Percentiles rank a stretch among this genome's conserved stretches.
These are phyloP conservation scores for Aspergillus neotritici DNA, from an alignment of 2,329 filamentous ascomycete species.

Conservation along the genomic window DNA sequence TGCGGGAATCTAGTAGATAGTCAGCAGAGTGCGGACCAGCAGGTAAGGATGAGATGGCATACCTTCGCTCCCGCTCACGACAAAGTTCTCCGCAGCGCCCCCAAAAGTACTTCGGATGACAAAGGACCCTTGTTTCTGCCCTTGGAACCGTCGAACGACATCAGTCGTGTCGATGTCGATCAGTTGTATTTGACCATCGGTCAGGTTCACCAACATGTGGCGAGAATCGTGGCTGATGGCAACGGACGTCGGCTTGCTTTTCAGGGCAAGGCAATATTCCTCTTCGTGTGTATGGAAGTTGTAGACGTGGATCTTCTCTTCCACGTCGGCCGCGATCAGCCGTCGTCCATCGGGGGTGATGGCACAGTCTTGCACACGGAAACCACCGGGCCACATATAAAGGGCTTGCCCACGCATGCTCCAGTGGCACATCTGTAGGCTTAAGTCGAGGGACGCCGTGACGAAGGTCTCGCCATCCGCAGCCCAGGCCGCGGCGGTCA, in stretches of 20 bases:
- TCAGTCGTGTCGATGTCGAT: constrained; percentile 70
- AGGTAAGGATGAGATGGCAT: constrained; percentile 18
- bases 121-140: constrained; percentile 67
- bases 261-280: constrained; percentile 66
- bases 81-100: constrained; percentile 85
- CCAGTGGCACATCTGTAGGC: constrained; percentile 65
- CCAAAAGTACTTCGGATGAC: constrained; percentile 81
- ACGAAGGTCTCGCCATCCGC: constrained; percentile 72
- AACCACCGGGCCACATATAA: constrained; percentile 62
- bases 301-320: constrained; percentile 70
- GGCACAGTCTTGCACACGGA: constrained; percentile 78
- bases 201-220: constrained; percentile 75
- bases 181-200: constrained; percentile 69
- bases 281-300: constrained; percentile 69
- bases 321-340: constrained; percentile 70
- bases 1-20: constrained; percentile 51
- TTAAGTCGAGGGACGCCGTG: constrained; percentile 67
- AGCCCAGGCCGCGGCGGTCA: constrained; percentile 86
- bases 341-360: constrained; percentile 74
- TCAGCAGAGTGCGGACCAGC: constrained; percentile 16
- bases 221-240: constrained; percentile 75
- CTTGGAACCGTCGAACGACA: constrained; percentile 67
- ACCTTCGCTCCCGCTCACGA: constrained; percentile 89
- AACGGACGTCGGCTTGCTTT: constrained; percentile 69
- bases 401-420: constrained; percentile 57